phyloP scores from a whole-genome alignment of 345 rosid genomes.

The Murraya koenigii region DNA sequence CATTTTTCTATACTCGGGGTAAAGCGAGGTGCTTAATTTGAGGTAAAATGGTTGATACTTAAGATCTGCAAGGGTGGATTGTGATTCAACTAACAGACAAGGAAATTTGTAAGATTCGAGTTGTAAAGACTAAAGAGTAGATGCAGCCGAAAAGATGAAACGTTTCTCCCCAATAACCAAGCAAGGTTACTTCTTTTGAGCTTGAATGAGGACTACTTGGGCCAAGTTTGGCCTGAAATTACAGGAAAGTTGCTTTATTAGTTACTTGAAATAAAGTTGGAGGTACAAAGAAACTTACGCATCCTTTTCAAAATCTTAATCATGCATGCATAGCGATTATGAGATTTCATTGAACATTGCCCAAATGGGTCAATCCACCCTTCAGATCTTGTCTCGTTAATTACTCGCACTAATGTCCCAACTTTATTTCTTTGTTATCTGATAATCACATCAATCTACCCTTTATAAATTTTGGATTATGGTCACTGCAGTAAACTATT shows the following conservation, averaged over 20 bases:
- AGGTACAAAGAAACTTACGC: not conserved
- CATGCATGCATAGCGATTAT: not conserved
- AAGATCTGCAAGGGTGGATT: not conserved
- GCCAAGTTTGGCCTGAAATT: not conserved
- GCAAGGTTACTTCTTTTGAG: not conserved
- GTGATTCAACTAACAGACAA: not conserved
- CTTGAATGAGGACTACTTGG: not conserved
- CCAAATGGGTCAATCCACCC: constrained; percentile 1
- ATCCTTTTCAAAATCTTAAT: not conserved
- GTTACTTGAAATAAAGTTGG: not conserved
- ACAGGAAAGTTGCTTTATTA: not conserved
- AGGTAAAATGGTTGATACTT: not conserved
- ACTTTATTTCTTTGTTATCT: not conserved
- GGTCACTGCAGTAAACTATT: not conserved
- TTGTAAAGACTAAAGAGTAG: not conserved
- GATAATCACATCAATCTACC: not conserved
- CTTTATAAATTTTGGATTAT: not conserved
- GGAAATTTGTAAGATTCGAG: not conserved
- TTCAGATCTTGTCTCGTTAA: not conserved
- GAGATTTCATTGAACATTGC: constrained; percentile 2
- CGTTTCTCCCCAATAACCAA: not conserved
- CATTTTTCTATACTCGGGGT: not conserved
- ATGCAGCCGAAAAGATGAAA: not conserved
- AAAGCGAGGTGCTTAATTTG: not conserved
- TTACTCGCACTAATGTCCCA: not conserved